A percentile compares a stretch with the other conserved stretches of the same genome.
phyloP scores from a whole-genome alignment of 208 protist genomes.

The Trypanosoma platydactyli region DNA sequence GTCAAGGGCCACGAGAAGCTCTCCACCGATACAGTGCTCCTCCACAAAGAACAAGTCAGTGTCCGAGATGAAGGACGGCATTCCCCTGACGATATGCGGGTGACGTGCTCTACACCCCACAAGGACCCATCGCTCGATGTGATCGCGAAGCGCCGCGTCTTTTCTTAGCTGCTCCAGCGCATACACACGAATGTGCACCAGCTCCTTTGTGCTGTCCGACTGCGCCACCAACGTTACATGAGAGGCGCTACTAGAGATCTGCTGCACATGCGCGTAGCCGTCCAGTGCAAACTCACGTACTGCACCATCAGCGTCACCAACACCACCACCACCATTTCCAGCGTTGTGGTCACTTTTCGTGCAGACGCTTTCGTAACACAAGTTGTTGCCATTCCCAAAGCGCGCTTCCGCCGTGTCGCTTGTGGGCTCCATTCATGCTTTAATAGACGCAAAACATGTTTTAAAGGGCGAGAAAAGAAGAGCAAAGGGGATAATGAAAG shows the following conservation, averaged over 20 bases:
- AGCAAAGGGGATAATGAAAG: background rate
- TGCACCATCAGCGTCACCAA: background rate
- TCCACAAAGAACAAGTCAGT: conserved; percentile 65
- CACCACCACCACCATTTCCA: conserved; percentile 3
- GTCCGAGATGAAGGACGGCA: conserved; percentile 45
- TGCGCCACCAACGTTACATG: conserved; percentile 68
- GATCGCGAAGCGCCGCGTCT: conserved; percentile 45
- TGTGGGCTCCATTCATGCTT: background rate
- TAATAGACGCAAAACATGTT: too few relatives aligned
- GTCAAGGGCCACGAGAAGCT: conserved; percentile 57
- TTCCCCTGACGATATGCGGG: conserved; percentile 39
- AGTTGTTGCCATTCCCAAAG: background rate
- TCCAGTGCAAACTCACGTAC: conserved; percentile 10
- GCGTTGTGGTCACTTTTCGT: too few relatives aligned
- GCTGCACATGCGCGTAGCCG: conserved; percentile 56
- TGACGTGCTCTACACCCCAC: conserved; percentile 38
- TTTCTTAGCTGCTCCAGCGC: conserved; percentile 52
- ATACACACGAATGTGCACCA: conserved; percentile 62
- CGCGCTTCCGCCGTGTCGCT: background rate
- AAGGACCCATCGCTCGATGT: conserved; percentile 63
- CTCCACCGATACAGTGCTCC: conserved; percentile 54
- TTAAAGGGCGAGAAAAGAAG: too few relatives aligned
- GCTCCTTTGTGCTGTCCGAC: conserved; percentile 11
- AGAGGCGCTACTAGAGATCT: conserved; percentile 41
- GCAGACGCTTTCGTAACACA: background rate